Percentiles rank a stretch among this genome's conserved stretches.
Conservation (phyloP, 2,329 filamentous ascomycete species). For the Cylindrodendrum hubeiense region DNA sequence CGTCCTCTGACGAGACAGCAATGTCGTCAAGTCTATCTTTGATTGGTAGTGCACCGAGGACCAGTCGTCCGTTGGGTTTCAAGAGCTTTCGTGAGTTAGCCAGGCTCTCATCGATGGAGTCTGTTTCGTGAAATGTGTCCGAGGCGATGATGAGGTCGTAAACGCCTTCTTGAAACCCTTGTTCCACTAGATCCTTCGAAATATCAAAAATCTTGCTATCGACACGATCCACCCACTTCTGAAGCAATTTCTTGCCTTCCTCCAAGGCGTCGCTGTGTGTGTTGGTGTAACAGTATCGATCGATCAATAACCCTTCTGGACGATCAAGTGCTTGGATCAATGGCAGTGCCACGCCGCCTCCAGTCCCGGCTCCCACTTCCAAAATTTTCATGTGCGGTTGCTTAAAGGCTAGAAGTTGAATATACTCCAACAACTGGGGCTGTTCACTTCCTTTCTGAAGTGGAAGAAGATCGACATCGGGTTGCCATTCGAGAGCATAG, state of each 20-base stretch:
- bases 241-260: background rate
- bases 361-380: slow-evolving; percentile 11
- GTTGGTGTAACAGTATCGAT: slow-evolving; percentile 21
- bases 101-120: slow-evolving; percentile 1
- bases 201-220: slow-evolving; percentile 15
- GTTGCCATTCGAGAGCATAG: no score
- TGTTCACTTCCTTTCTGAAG: no score
- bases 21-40: background rate
- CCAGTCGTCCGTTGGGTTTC: slow-evolving; percentile 14
- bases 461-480: no score
- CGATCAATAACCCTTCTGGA: slow-evolving; percentile 11
- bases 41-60: background rate
- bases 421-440: no score
- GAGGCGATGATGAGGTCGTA: slow-evolving; percentile 24
- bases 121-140: background rate
- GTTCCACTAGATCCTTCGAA: slow-evolving; percentile 9
- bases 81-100: slow-evolving; percentile 22
- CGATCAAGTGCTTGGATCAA: slow-evolving; percentile 24
- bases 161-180: slow-evolving; percentile 11
- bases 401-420: slow-evolving; percentile 26
- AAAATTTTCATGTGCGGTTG: slow-evolving; percentile 29
- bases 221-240: slow-evolving; percentile 15
- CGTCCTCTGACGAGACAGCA: background rate
- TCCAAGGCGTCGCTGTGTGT: background rate
- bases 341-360: background rate